Evolutionary conservation across 2,329 filamentous ascomycete species (phyloP), one percentile per base, ranked within the genome.

Genomic region (Neoscytalidium dimidiatum): DNA sequence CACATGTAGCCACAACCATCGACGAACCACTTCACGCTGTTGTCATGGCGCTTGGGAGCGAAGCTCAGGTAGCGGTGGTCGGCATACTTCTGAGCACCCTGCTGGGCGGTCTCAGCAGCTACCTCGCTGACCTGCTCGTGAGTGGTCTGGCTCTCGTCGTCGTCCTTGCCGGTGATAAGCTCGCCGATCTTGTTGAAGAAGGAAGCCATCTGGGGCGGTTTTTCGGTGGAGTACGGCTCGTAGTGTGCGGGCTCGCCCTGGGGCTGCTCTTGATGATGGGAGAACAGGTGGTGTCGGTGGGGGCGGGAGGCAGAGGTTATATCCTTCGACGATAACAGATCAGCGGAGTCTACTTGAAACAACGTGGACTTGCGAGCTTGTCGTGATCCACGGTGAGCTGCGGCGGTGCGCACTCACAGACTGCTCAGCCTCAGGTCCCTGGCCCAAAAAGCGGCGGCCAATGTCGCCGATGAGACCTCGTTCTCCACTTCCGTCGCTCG

Each of bases 1-100:
- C 88, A 93, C 81, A 96, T 93, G 75, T 96, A 95, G 8, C 88
- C 87, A 74, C 90, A 92, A 6, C 90, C 92, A 73, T 95, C 92
- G 19, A 95, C 91, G 77, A 90, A 94, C 92, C 92, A 96, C 82
- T 96, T 96, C 67, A 86, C 88, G 68, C 88, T 82, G 72, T 92
- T 89, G 64, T 90, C 90, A 23, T 86, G 85, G 21, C 90, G 85
- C 71, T 89, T 85, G 0, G 91, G 88, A 1, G 91, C 90, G 79
- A 96, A 96, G 66, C 84, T 86, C 56, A 82, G 77, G 71, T 83
- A 87, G 62, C 85, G 81, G 68, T 86, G 79, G 66, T 83, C 72
- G 38, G 69, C 66, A 63, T 83, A 78, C 64, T 77, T 77, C 61
- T 77, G 73, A 66, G 81, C 77, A 17, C 68, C 72, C 44, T 73